phyloP scores from a whole-genome alignment of 108 stramenopile genomes.

The Nitzschia putrida region DNA sequence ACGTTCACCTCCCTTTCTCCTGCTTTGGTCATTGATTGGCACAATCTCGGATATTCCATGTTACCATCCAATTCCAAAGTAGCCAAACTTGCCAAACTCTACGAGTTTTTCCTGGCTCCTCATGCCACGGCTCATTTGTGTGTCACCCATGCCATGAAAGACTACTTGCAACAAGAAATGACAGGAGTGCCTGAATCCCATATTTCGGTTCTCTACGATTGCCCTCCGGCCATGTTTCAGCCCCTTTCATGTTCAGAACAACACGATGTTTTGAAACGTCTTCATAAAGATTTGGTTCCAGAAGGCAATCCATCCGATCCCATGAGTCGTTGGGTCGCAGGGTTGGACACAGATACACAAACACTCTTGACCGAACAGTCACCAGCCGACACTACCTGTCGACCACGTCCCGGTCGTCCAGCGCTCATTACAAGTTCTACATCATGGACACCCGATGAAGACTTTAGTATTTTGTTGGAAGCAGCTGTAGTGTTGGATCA shows the following conservation, averaged over 20 bases:
- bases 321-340: slow-evolving; percentile 17
- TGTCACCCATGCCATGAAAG: slow-evolving; percentile 89
- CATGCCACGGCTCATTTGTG: slow-evolving; percentile 85
- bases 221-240: slow-evolving; percentile 85
- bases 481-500: slow-evolving; percentile 78
- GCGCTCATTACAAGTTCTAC: slow-evolving; percentile 91
- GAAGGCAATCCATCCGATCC: slow-evolving; percentile 15
- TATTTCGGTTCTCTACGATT: slow-evolving; percentile 85
- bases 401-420: slow-evolving; percentile 66
- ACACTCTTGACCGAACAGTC: slow-evolving; percentile 23
- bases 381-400: slow-evolving; percentile 29
- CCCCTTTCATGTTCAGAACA: slow-evolving; percentile 63
- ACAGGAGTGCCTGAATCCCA: slow-evolving; percentile 15
- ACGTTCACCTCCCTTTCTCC: slow-evolving; percentile 45
- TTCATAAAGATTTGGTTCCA: slow-evolving; percentile 35
- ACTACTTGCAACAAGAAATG: slow-evolving; percentile 80
- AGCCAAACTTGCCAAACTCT: slow-evolving; percentile 47
- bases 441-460: slow-evolving; percentile 98
- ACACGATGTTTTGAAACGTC: slow-evolving; percentile 65
- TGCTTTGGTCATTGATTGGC: slow-evolving; percentile 93
- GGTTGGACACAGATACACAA: background rate
- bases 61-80: slow-evolving; percentile 39
- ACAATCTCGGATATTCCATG: slow-evolving; percentile 97
- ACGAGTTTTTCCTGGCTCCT: slow-evolving; percentile 79
- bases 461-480: slow-evolving; percentile 90